Percentiles rank a stretch among this genome's conserved stretches.
Evolutionary conservation across 1,139 yeast species (phyloP).

Genomic region (Yamadazyma sp.): DNA sequence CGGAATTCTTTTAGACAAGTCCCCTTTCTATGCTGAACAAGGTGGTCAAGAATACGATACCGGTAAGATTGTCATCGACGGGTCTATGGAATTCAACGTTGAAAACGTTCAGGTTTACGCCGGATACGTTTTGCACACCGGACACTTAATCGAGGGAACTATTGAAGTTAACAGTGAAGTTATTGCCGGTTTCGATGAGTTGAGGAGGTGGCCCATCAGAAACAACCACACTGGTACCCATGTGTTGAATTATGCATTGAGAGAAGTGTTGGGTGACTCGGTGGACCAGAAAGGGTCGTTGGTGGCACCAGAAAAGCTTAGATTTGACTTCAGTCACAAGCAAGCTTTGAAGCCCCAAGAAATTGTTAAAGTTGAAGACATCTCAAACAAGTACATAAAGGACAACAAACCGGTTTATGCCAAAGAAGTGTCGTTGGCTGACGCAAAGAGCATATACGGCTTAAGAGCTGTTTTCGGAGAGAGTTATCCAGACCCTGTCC

Average conservation of each 20-base stretch:
- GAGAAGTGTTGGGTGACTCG: constrained; percentile 81
- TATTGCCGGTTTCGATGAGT: constrained; percentile 86
- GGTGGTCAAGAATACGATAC: constrained; percentile 99
- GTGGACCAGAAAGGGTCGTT: constrained; percentile 96
- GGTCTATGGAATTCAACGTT: constrained; percentile 81
- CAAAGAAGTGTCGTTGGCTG: constrained; percentile 72
- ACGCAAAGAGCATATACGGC: constrained; percentile 75
- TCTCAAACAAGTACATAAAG: constrained; percentile 70
- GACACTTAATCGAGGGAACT: constrained; percentile 74
- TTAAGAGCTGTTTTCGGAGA: constrained; percentile 98
- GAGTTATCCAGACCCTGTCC: constrained; percentile 97
- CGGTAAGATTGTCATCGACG: constrained; percentile 89
- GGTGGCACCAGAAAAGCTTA: constrained; percentile 90
- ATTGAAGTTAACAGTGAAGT: constrained; percentile 67
- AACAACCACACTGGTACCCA: constrained; percentile 99
- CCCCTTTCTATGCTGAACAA: constrained; percentile 97
- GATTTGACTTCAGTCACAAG: constrained; percentile 95
- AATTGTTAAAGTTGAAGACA: constrained; percentile 69
- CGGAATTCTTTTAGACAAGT: constrained; percentile 82
- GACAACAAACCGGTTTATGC: constrained; percentile 73
- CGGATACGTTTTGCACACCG: constrained; percentile 95
- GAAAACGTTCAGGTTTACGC: constrained; percentile 90
- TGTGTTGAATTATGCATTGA: constrained; percentile 82
- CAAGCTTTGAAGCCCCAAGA: constrained; percentile 73
- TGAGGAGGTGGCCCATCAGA: constrained; percentile 95